Conservation (phyloP, 2,329 filamentous ascomycete species). For the Penicillium decumbens region DNA sequence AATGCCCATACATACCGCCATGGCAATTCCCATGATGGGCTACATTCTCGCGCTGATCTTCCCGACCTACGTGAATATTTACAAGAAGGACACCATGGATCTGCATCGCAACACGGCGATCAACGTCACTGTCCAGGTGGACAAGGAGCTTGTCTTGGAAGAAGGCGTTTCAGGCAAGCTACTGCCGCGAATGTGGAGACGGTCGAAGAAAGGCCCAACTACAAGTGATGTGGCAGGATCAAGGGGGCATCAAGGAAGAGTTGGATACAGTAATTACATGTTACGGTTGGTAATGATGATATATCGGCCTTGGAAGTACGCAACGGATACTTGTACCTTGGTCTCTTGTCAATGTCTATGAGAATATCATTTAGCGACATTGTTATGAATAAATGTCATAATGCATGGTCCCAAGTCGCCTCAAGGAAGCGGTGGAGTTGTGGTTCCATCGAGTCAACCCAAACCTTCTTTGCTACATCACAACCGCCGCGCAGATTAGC, state of each 20-base stretch:
- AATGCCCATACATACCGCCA: conserved; percentile 21
- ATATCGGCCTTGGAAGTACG: background rate
- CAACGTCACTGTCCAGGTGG: conserved; percentile 11
- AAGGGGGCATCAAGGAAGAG: background rate
- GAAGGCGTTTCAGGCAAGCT: conserved; percentile 6
- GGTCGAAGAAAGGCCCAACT: background rate
- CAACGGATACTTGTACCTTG: no score
- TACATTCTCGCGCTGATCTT: conserved; percentile 25
- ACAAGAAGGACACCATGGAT: conserved; percentile 24
- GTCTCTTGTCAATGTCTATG: no score
- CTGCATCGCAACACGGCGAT: conserved; percentile 20
- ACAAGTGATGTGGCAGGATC: background rate
- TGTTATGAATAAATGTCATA: background rate
- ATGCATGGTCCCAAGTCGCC: background rate
- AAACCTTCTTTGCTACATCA: background rate
- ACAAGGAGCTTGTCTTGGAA: conserved; percentile 17
- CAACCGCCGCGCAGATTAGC: background rate
- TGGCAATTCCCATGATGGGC: conserved; percentile 25
- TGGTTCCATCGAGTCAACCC: background rate
- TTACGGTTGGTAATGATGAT: background rate
- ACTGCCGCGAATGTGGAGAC: conserved; percentile 3
- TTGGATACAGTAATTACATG: background rate
- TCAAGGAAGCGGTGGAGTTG: background rate
- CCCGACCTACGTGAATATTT: conserved; percentile 27
- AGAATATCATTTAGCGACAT: background rate